A percentile compares a stretch with the other conserved stretches of the same genome.
Conservation (phyloP, 202 grass and related monocot species). For the Saccharum hybrid region DNA sequence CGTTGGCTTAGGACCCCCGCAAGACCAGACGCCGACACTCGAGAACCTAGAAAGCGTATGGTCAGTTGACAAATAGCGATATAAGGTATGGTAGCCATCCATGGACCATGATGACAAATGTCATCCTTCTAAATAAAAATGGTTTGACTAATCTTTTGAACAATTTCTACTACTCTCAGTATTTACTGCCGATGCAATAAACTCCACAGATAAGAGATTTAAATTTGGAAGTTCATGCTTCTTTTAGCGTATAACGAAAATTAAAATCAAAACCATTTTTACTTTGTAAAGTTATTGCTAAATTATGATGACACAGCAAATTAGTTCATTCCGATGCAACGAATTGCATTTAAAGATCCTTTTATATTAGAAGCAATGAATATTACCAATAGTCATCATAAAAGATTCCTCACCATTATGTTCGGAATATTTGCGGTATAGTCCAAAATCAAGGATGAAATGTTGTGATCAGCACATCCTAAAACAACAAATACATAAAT, state of each 20-base stretch:
- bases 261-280: constrained; percentile 19
- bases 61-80: neutral
- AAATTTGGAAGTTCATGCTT: neutral
- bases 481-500: constrained; percentile 41
- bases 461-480: constrained; percentile 51
- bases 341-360: constrained; percentile 10
- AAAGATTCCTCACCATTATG: constrained; percentile 59
- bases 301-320: constrained; percentile 33
- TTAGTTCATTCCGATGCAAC: neutral
- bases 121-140: constrained; percentile 34
- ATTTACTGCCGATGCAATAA: neutral
- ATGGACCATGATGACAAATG: constrained; percentile 14
- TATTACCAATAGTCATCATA: constrained; percentile 49
- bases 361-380: constrained; percentile 40
- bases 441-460: constrained; percentile 64
- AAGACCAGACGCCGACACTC: no score
- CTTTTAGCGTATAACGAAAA: neutral
- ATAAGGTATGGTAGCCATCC: neutral
- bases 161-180: neutral
- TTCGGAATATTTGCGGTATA: constrained; percentile 62
- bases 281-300: constrained; percentile 16
- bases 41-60: neutral
- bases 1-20: no score
- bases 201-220: neutral
- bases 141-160: neutral